Base-by-base conservation (phyloP, 179 eudicot species). In the Silene vulgaris region DNA sequence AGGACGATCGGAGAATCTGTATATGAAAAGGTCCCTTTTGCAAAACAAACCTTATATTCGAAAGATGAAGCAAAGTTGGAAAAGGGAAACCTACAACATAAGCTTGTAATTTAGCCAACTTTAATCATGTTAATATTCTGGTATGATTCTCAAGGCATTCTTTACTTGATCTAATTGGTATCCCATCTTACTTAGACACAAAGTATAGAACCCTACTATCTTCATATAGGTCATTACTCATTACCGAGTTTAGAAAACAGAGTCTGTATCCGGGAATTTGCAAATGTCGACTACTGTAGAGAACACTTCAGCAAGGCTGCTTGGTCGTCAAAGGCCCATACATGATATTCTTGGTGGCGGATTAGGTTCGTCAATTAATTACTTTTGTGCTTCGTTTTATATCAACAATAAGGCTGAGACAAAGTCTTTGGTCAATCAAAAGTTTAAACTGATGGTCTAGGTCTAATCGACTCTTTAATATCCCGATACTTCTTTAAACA, bases 291-390 rank as follows among this genome's bases (percentile, higher is more conserved):
- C 66, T 9, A 23, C 66, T 8, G 32, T 8, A 62, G 29, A 62
- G 12, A 21, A 21, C 21, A 9, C 32, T 21, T 5, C 63, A 12
- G 21, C 63, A 59, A 59, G 63, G 63, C 63, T 59, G 28, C 21
- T 59, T 19, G 63, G 63, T 59, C 63, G 63, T 59, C 63, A 26
- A 21, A 62, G 66, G 19, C 66, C 66, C 16, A 21, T 62, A 62
- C 66, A 62, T 2, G 66, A 62, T 62, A 21, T 62, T 16, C 30
- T 62, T 12, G 66, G 66, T 17, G 66, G 66, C 28, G 66, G 66
- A 62, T 23, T 62, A 62, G 66, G 66, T 62, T 62, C 1, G 32
- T 62, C 66, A 9, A 62, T 59, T 59, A 59, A 19, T 8, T 59
- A 17, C 63, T 59, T 21, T 19, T 23, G 4, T 56, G 19, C 60